phyloP scores from a whole-genome alignment of 768 basidiomycete species.

The Boletus rubescentipes region DNA sequence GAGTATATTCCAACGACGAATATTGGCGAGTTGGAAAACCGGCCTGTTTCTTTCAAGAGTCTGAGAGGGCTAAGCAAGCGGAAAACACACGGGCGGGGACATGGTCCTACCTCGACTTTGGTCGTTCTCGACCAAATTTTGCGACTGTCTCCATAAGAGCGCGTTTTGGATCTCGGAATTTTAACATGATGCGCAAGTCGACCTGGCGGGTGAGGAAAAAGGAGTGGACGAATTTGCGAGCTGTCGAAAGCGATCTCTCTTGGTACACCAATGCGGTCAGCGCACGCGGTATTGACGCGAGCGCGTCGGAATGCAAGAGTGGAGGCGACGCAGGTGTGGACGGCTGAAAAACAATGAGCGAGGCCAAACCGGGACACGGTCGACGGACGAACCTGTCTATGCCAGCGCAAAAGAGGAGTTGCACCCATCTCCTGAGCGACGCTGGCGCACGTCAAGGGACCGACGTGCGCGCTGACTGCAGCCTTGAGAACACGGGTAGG shows the following conservation, averaged over 20 bases:
- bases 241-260: conserved; percentile 77
- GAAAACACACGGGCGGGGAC: not conserved
- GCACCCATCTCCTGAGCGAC: conserved; percentile 88
- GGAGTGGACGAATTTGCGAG: conserved; percentile 86
- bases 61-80: conserved; percentile 37
- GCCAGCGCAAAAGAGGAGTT: conserved; percentile 76
- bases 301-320: conserved; percentile 78
- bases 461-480: conserved; percentile 89
- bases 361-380: not conserved
- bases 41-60: conserved; percentile 89
- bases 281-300: conserved; percentile 84
- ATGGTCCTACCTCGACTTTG: conserved; percentile 58
- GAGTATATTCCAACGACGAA: conserved; percentile 96
- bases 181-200: conserved; percentile 76
- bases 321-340: conserved; percentile 46
- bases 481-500: conserved; percentile 91
- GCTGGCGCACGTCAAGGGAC: conserved; percentile 75
- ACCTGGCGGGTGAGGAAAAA: conserved; percentile 86
- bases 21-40: conserved; percentile 84
- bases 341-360: conserved; percentile 38
- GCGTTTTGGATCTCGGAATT: conserved; percentile 80
- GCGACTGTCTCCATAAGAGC: conserved; percentile 71
- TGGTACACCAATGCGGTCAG: conserved; percentile 88
- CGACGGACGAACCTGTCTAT: conserved; percentile 54
- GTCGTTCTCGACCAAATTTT: conserved; percentile 63